Evolutionary conservation across 2,329 filamentous ascomycete genomes (phyloP).

Genomic region (Coniochaeta ligniaria): DNA sequence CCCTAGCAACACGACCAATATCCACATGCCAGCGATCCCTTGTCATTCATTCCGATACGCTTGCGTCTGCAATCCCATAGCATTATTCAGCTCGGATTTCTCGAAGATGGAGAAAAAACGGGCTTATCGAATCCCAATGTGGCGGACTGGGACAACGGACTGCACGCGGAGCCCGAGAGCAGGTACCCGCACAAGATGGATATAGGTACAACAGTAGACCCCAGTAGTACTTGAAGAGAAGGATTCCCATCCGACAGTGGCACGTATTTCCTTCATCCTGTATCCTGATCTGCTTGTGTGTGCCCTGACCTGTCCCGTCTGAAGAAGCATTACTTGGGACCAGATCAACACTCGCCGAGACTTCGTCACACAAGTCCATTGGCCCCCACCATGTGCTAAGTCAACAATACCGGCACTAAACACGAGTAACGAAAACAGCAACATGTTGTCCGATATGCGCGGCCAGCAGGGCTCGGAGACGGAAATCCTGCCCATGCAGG

Average conservation of each 20-base stretch:
- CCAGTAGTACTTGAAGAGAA: background rate
- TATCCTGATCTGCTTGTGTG: background rate
- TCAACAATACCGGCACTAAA: background rate
- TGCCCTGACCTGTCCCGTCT: background rate
- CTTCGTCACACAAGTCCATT: background rate
- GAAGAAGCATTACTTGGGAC: background rate
- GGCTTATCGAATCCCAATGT: background rate
- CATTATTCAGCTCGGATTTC: background rate
- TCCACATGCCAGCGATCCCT: background rate
- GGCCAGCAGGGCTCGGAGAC: background rate
- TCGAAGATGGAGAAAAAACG: background rate
- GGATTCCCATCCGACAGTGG: background rate
- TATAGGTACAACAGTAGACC: no score
- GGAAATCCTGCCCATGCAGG: background rate
- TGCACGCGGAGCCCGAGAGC: slow-evolving; percentile 1
- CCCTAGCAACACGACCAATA: background rate
- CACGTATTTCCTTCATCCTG: background rate
- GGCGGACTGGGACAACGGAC: background rate
- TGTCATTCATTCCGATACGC: background rate
- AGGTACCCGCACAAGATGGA: background rate
- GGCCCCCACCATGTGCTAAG: background rate
- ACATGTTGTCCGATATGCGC: background rate
- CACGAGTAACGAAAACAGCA: background rate
- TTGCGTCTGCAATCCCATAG: background rate
- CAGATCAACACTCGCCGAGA: background rate